Conservation (phyloP, 1,284 basidiomycete species). For the Malassezia pachydermatis region DNA sequence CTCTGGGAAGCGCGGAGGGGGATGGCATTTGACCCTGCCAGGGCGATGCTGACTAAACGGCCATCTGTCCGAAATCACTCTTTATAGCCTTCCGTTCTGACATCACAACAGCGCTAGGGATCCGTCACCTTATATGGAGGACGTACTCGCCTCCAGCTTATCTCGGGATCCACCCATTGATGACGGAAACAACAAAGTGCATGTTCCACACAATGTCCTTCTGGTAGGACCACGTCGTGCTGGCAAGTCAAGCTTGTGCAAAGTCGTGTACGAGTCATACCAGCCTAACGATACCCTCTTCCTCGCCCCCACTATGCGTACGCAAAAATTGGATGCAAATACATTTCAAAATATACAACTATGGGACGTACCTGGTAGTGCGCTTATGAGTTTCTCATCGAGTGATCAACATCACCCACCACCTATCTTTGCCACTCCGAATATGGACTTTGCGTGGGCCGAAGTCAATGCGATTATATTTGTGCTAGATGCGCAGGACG, state of each 20-base stretch:
- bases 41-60: no score
- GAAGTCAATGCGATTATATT: constrained; percentile 59
- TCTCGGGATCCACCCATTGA: not conserved
- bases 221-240: constrained; percentile 52
- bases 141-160: no score
- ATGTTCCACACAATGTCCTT: constrained; percentile 6
- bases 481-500: constrained; percentile 83
- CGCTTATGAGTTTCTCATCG: constrained; percentile 50
- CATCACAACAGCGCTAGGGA: no score
- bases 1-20: no score
- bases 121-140: no score
- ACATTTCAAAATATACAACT: constrained; percentile 83
- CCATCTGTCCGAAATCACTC: no score
- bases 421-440: not conserved
- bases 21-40: no score
- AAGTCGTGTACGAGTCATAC: constrained; percentile 78
- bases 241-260: constrained; percentile 83
- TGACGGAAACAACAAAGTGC: not conserved
- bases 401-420: no score
- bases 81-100: no score
- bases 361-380: constrained; percentile 81
- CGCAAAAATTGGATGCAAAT: constrained; percentile 51
- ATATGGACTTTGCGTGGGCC: constrained; percentile 25
- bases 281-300: constrained; percentile 80
- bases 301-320: constrained; percentile 56